Conservation (phyloP, 352 stramenopile genomes). For the Globisporangium mamillatum region DNA sequence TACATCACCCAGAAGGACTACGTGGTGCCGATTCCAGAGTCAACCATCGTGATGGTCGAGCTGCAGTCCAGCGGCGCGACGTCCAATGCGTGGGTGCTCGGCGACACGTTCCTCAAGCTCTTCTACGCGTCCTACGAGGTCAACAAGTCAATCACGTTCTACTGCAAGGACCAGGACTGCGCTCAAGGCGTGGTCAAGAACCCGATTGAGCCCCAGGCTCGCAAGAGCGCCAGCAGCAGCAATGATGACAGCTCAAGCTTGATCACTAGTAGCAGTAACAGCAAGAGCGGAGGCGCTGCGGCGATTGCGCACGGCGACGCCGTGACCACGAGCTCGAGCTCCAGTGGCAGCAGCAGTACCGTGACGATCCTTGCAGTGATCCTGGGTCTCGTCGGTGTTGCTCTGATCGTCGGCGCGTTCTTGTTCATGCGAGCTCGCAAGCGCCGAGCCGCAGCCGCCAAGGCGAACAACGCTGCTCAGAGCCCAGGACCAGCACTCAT, state of each 20-base stretch:
- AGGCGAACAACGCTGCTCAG: neutral
- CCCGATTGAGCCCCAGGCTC: constrained; percentile 4
- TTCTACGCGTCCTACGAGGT: constrained; percentile 75
- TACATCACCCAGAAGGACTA: constrained; percentile 63
- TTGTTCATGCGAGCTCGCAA: constrained; percentile 18
- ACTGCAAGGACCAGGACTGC: constrained; percentile 53
- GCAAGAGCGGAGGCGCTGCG: neutral
- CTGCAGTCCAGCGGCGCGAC: constrained; percentile 28
- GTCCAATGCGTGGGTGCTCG: constrained; percentile 66
- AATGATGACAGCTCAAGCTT: neutral
- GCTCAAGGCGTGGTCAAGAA: constrained; percentile 20
- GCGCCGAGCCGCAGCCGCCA: neutral
- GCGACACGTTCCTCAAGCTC: constrained; percentile 68
- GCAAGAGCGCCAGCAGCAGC: constrained; percentile 13
- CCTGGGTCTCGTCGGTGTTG: constrained; percentile 34
- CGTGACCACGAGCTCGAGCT: constrained; percentile 13
- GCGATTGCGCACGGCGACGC: constrained; percentile 15
- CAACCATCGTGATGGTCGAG: constrained; percentile 32
- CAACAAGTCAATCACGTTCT: constrained; percentile 59
- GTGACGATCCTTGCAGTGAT: constrained; percentile 34
- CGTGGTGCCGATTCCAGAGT: constrained; percentile 29
- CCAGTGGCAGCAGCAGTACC: constrained; percentile 18
- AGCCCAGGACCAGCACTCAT: neutral
- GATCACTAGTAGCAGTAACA: neutral
- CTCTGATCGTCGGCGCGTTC: constrained; percentile 34